Base-by-base conservation (phyloP, 306 rosid genomes). In the Lathyrus tuberosus region DNA sequence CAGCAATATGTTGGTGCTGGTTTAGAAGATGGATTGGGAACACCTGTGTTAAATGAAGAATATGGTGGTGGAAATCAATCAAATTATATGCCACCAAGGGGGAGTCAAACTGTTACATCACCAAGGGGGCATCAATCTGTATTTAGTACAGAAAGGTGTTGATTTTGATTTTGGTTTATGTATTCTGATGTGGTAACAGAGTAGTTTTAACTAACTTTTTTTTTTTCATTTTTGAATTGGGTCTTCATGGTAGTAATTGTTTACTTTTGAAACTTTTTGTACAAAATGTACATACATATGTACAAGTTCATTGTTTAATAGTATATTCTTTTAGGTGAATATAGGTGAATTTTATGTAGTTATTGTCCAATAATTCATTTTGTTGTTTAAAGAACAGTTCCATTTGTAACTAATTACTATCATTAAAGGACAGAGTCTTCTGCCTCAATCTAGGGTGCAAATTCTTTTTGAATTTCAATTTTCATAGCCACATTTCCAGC, bases 1-100 rank as follows among this genome's bases (percentile, higher is more conserved):
- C 96, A 94, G 5, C 97, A 94, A 43, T 94, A 84, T 65, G 37
- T 70, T 10, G 97, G 89, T 13, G 58, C 11, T 18, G 83, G 76
- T 37, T 12, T 53, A 15, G 82, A 75, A 10, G 87, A 78, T 8
- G 69, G 13, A 2, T 20, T 64, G 1, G 71, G 7, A 65, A 66
- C 85, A 65, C 80, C 78, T 43, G 54, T 53, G 6, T 35, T 64
- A 10, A 56, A 64, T 1, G 84, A 81, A 16, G 83, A 35, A 35
- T 35, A 35, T 35, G 10, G 40, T 35, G 40, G 40, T 35, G 40
- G 40, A 35, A 35, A 35, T 35, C 40, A 35, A 35, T 35, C 40
- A 35, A 35, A 0, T 35, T 35, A 5, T 7, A 35, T 35, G 40
- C 40, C 9, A 35, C 40, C 40, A 35, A 7, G 40, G 40, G 40